Percentiles rank a stretch among this genome's conserved stretches.
Conservation (phyloP, 2,329 filamentous ascomycete genomes). For the Aureobasidium vineae region DNA sequence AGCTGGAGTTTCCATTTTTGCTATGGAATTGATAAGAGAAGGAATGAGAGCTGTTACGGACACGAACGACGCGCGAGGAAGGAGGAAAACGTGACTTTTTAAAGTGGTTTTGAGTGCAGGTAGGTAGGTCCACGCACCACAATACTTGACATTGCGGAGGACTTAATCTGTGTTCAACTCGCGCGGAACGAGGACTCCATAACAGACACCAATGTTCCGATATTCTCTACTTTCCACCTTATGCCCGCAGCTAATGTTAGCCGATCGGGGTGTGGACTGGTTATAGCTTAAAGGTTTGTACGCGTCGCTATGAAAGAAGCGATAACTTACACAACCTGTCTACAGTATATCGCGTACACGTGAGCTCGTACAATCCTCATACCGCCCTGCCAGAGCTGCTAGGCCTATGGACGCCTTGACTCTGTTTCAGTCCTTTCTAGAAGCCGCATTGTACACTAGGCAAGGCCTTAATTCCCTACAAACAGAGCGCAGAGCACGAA, state of each 20-base stretch:
- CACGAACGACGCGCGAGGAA: neutral
- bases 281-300: too few relatives aligned
- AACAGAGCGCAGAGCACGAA: neutral
- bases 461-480: neutral
- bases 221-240: too few relatives aligned
- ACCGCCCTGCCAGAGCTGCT: neutral
- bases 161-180: too few relatives aligned
- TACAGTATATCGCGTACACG: too few relatives aligned
- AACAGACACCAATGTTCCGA: too few relatives aligned
- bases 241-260: too few relatives aligned
- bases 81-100: neutral
- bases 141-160: neutral
- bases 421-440: neutral
- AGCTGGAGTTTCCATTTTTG: slow-evolving; percentile 36
- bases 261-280: too few relatives aligned
- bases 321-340: too few relatives aligned
- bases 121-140: neutral
- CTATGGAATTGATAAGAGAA: neutral
- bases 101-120: neutral
- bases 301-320: too few relatives aligned
- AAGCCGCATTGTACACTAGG: neutral
- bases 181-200: too few relatives aligned
- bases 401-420: neutral
- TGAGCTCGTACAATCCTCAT: neutral
- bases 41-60: neutral